A percentile compares a stretch with the other conserved stretches of the same genome.
Evolutionary conservation across 306 rosid species (phyloP).

Genomic region (Spatholobus suberectus): DNA sequence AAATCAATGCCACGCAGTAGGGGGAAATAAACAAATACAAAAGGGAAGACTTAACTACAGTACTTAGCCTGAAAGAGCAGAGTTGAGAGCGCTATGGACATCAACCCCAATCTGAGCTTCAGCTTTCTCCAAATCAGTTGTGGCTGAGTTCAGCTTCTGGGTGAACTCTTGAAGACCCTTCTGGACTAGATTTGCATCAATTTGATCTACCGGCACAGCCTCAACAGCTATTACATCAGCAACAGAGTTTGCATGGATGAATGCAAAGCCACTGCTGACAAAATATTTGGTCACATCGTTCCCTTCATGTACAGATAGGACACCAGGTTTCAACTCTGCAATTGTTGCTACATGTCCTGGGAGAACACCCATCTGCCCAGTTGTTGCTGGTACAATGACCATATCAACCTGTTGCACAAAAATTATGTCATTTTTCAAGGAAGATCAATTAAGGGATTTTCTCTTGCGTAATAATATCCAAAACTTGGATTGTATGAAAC

Average conservation of each 20-base stretch:
- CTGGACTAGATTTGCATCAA: constrained; percentile 80
- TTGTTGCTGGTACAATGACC: constrained; percentile 95
- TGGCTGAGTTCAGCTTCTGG: constrained; percentile 90
- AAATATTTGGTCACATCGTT: constrained; percentile 78
- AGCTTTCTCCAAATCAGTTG: constrained; percentile 96
- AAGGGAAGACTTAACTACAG: constrained; percentile 36
- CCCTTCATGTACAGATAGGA: constrained; percentile 88
- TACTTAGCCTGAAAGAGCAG: constrained; percentile 74
- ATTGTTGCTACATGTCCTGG: constrained; percentile 99
- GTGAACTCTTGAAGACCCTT: constrained; percentile 95
- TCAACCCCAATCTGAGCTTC: constrained; percentile 99
- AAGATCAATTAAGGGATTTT: background rate
- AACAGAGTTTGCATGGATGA: constrained; percentile 89
- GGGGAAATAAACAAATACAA: constrained; percentile 40
- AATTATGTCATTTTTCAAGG: constrained; percentile 6
- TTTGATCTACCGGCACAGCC: constrained; percentile 83
- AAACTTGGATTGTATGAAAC: background rate
- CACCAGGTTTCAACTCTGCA: constrained; percentile 95
- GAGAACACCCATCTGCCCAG: constrained; percentile 99
- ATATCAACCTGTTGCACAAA: constrained; percentile 79
- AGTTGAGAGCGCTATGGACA: constrained; percentile 84
- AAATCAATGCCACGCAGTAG: constrained; percentile 40
- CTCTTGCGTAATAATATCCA: background rate
- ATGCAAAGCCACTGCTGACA: constrained; percentile 92
- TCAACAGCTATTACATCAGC: constrained; percentile 89